phyloP scores from a whole-genome alignment of 257 asterid genomes.

The Cruciata laevipes region DNA sequence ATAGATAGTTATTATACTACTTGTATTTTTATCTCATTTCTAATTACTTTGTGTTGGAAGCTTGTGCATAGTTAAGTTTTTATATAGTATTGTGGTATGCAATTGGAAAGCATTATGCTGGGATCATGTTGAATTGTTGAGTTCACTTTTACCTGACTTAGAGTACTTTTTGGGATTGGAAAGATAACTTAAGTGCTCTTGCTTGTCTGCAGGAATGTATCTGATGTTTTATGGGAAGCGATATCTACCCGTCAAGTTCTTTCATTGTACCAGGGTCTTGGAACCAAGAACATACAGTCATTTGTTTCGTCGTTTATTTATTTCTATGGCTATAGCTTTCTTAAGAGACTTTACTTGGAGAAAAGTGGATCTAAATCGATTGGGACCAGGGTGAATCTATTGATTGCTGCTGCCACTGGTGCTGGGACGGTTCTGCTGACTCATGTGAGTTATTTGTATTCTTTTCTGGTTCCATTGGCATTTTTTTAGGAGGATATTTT shows the following conservation, averaged over 20 bases:
- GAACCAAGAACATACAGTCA: conserved; percentile 84
- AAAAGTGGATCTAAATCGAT: conserved; percentile 64
- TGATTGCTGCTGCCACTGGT: conserved; percentile 91
- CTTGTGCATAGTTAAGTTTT: not conserved
- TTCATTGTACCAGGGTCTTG: conserved; percentile 81
- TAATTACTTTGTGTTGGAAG: not conserved
- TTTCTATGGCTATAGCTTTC: conserved; percentile 83
- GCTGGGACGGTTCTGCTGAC: conserved; percentile 68
- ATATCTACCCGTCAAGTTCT: conserved; percentile 58
- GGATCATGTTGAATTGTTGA: not conserved
- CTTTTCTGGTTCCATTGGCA: not conserved
- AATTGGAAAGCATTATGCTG: not conserved
- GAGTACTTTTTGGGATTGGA: not conserved
- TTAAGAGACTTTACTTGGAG: conserved; percentile 67
- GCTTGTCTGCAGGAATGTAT: conserved; percentile 52
- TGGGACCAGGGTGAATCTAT: conserved; percentile 77
- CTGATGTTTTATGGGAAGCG: conserved; percentile 89
- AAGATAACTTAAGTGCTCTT: conserved; percentile 12
- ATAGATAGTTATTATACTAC: no score
- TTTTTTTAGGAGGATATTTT: not conserved
- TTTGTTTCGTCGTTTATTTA: conserved; percentile 73
- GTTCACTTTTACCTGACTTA: not conserved
- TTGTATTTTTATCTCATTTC: no score
- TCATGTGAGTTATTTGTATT: conserved; percentile 40
- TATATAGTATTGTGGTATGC: not conserved